These are phyloP conservation scores for Hibiscus syriacus DNA, from an alignment of 345 rosid species.

Conservation along the genomic window DNA sequence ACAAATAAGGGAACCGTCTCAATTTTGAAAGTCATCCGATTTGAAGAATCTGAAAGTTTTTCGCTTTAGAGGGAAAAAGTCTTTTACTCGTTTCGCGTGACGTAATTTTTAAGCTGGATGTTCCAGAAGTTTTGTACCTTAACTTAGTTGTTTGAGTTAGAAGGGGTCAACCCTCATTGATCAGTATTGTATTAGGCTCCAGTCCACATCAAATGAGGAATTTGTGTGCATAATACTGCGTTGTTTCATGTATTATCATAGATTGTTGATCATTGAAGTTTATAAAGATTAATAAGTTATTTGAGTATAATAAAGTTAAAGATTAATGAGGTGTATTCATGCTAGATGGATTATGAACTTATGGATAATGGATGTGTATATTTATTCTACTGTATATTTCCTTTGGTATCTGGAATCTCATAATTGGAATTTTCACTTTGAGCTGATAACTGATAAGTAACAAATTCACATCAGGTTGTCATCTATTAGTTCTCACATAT, in stretches of 20 bases:
- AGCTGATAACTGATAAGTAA: background rate
- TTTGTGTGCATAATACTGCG: background rate
- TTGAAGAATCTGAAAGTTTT: background rate
- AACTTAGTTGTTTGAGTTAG: background rate
- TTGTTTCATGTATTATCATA: background rate
- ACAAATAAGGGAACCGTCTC: background rate
- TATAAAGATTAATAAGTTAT: background rate
- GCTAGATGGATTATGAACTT: background rate
- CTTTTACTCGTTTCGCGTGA: background rate
- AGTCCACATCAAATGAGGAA: background rate
- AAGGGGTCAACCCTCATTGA: background rate
- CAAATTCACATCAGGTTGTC: background rate
- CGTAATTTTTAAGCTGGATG: background rate
- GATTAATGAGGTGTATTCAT: background rate
- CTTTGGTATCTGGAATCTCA: background rate
- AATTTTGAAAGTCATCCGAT: background rate
- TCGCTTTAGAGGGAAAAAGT: background rate
- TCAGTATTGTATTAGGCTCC: background rate
- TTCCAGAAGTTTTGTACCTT: background rate
- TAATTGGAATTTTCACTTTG: background rate
- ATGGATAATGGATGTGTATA: no score
- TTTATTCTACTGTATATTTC: background rate
- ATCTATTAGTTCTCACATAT: slow-evolving; percentile 1
- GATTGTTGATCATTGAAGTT: background rate
- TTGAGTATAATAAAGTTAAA: background rate